A percentile compares a stretch with the other conserved stretches of the same genome.
These are phyloP conservation scores for Daedaleopsis nitida DNA, from an alignment of 768 basidiomycete genomes.

Conservation along the genomic window DNA sequence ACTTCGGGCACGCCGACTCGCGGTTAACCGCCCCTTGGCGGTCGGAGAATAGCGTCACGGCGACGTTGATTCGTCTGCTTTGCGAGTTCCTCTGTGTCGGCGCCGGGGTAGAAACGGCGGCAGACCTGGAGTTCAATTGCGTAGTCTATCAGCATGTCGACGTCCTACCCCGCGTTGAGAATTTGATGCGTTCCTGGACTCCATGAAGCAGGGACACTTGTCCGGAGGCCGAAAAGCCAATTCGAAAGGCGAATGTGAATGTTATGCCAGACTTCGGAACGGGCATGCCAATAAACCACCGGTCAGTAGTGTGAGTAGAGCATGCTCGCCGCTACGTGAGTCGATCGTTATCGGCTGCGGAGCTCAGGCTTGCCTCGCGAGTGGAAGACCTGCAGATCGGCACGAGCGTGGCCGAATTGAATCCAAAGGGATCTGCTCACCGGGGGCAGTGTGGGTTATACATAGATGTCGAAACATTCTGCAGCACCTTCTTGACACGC, in stretches of 20 bases:
- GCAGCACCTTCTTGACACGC: background rate
- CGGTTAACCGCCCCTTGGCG: background rate
- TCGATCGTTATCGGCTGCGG: background rate
- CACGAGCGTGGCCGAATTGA: background rate
- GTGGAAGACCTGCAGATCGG: background rate
- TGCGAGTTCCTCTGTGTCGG: too few species aligned
- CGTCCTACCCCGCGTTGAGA: background rate
- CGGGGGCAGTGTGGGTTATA: background rate
- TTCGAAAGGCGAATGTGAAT: too few species aligned
- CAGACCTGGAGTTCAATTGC: background rate
- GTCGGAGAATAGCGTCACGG: background rate
- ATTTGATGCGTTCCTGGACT: background rate
- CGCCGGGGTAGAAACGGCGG: too few species aligned
- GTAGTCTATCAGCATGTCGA: background rate
- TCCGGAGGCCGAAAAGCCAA: too few species aligned
- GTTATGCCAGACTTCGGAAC: too few species aligned
- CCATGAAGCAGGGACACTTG: background rate
- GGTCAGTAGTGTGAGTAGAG: background rate
- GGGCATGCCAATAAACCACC: too few species aligned
- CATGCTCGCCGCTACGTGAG: background rate
- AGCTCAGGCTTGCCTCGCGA: background rate
- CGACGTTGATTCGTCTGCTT: background rate
- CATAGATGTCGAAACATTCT: background rate
- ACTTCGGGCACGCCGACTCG: background rate
- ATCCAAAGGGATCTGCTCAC: background rate